Conservation (phyloP, 805 yeast species). For the Zygotorulaspora sp. region DNA sequence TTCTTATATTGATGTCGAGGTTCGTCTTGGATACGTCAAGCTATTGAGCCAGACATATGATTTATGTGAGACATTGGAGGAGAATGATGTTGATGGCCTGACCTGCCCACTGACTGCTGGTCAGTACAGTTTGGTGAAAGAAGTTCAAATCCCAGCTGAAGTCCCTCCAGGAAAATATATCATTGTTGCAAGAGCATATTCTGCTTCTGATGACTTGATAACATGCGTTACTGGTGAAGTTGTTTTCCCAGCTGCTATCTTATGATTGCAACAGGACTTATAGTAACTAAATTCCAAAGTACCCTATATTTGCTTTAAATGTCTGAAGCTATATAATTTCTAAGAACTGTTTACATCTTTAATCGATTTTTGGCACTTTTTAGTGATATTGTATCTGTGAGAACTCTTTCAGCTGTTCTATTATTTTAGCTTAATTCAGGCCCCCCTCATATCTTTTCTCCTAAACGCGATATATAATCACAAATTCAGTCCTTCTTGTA, state of each 20-base stretch:
- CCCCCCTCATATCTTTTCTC: too few relatives aligned
- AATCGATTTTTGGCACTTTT: too few relatives aligned
- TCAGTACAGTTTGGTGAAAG: conserved; percentile 55
- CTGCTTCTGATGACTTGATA: conserved; percentile 72
- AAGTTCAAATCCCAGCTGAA: conserved; percentile 79
- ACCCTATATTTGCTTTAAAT: too few relatives aligned
- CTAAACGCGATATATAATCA: too few relatives aligned
- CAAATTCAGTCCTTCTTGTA: too few relatives aligned
- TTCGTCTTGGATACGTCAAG: conserved; percentile 85
- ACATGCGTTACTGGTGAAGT: conserved; percentile 79
- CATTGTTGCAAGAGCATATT: conserved; percentile 86
- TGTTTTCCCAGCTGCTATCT: conserved; percentile 37
- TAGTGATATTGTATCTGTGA: too few relatives aligned
- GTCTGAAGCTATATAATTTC: too few relatives aligned
- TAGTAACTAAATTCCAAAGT: too few relatives aligned
- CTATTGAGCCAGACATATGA: conserved; percentile 87
- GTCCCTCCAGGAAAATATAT: conserved; percentile 94
- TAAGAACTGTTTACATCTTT: too few relatives aligned
- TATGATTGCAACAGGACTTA: too few relatives aligned
- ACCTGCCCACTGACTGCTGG: conserved; percentile 81
- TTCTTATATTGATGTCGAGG: conserved; percentile 92
- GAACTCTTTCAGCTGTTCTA: too few relatives aligned
- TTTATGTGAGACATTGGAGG: conserved; percentile 78
- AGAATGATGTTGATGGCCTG: conserved; percentile 58
- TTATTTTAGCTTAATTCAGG: too few relatives aligned